Evolutionary conservation across 2,329 filamentous ascomycete species (phyloP).

Genomic region (Stagonosporopsis tanaceti): DNA sequence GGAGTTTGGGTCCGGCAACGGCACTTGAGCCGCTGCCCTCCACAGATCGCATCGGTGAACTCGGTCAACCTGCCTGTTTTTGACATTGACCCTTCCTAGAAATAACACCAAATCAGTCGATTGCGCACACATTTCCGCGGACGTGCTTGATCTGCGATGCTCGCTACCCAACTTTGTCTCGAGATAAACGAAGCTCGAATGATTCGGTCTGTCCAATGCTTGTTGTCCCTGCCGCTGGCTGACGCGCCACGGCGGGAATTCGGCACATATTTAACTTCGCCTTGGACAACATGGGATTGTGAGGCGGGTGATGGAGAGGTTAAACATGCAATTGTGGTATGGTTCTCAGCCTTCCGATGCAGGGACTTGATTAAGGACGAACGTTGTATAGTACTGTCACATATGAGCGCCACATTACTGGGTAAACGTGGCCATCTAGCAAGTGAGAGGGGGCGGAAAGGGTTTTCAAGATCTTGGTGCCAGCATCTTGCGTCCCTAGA

Average conservation of each 20-base stretch:
- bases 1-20: slow-evolving; percentile 2
- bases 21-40: neutral
- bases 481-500: neutral
- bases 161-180: neutral
- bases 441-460: neutral
- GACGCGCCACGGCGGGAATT: slow-evolving; percentile 1
- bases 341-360: neutral
- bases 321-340: neutral
- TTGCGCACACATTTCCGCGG: slow-evolving; percentile 3
- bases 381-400: neutral
- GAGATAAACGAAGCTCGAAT: neutral
- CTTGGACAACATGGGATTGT: neutral
- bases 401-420: no score
- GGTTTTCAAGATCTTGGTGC: neutral
- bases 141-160: neutral
- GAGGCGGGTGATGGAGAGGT: neutral
- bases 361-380: neutral
- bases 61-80: slow-evolving; percentile 9
- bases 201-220: neutral
- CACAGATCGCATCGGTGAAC: neutral
- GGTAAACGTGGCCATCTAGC: neutral
- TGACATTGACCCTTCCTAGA: neutral
- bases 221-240: neutral
- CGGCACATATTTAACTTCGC: neutral
- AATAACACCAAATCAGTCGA: neutral